Evolutionary conservation across 2,329 filamentous ascomycete species (phyloP).

Genomic region (Knufia petricola): DNA sequence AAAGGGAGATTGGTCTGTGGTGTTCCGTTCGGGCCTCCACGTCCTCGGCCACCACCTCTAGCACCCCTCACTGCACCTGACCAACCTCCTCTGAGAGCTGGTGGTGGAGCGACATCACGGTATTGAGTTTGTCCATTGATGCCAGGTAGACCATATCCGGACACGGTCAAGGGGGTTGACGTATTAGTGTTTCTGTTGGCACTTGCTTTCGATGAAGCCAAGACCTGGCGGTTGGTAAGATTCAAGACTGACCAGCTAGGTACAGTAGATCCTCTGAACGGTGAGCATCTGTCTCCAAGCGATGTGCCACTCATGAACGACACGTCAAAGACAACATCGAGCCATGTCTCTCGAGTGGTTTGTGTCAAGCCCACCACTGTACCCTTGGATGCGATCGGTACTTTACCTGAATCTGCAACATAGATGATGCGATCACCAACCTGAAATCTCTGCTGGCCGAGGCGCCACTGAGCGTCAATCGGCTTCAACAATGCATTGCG

Average conservation of each 20-base stretch:
- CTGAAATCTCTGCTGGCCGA: conserved; percentile 71
- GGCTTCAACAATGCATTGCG: conserved; percentile 83
- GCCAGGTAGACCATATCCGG: conserved; percentile 48
- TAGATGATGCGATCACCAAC: conserved; percentile 91
- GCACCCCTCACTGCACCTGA: conserved; percentile 42
- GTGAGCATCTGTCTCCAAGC: conserved; percentile 77
- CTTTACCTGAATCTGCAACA: conserved; percentile 83
- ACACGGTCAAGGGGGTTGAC: conserved; percentile 45
- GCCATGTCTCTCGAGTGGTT: conserved; percentile 67
- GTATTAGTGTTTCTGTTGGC: conserved; percentile 39
- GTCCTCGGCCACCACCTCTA: conserved; percentile 19
- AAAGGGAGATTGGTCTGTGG: conserved; percentile 14
- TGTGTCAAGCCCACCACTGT: conserved; percentile 93
- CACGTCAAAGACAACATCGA: conserved; percentile 88
- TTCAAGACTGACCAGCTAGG: conserved; percentile 83
- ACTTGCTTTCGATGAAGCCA: conserved; percentile 44
- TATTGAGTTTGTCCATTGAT: conserved; percentile 54
- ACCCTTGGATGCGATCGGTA: conserved; percentile 82
- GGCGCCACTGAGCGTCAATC: conserved; percentile 86
- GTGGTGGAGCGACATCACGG: conserved; percentile 45
- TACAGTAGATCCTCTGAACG: conserved; percentile 90
- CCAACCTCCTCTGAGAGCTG: conserved; percentile 50
- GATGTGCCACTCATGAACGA: conserved; percentile 97
- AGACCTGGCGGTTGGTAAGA: conserved; percentile 68
- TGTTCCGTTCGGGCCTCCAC: conserved; percentile 25